These are phyloP conservation scores for Pyrrhoderma noxium DNA, from an alignment of 1,284 basidiomycete species.

Conservation along the genomic window DNA sequence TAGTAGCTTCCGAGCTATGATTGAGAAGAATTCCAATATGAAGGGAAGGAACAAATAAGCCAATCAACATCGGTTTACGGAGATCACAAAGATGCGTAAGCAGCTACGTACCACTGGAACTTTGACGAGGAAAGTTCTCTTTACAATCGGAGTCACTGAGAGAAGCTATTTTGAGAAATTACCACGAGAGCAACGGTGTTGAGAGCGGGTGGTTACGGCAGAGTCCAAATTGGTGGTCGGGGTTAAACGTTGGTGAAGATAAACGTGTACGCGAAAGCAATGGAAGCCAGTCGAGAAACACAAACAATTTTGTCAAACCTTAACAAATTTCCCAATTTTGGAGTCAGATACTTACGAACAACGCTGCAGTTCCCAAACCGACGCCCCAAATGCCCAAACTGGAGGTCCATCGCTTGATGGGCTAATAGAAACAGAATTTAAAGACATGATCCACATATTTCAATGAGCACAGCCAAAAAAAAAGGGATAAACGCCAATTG, in stretches of 20 bases:
- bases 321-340: neutral
- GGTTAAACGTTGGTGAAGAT: neutral
- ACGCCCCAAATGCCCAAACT: constrained; percentile 62
- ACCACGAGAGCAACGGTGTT: neutral
- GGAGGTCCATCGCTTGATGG: constrained; percentile 48
- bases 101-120: constrained; percentile 34
- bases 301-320: neutral
- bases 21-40: constrained; percentile 1
- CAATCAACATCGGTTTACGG: constrained; percentile 30
- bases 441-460: neutral
- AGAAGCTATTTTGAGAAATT: constrained; percentile 27
- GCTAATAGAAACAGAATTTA: constrained; percentile 29
- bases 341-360: constrained; percentile 45
- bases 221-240: neutral
- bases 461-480: constrained; percentile 6
- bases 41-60: constrained; percentile 8
- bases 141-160: constrained; percentile 38
- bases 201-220: neutral
- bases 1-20: constrained; percentile 61
- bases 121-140: constrained; percentile 35
- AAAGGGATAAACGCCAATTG: constrained; percentile 21
- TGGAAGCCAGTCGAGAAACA: neutral
- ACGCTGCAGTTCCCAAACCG: constrained; percentile 54
- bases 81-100: constrained; percentile 9
- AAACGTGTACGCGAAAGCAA: neutral